phyloP scores from a whole-genome alignment of 305 asterid species.

The Fraxinus dipetala region DNA sequence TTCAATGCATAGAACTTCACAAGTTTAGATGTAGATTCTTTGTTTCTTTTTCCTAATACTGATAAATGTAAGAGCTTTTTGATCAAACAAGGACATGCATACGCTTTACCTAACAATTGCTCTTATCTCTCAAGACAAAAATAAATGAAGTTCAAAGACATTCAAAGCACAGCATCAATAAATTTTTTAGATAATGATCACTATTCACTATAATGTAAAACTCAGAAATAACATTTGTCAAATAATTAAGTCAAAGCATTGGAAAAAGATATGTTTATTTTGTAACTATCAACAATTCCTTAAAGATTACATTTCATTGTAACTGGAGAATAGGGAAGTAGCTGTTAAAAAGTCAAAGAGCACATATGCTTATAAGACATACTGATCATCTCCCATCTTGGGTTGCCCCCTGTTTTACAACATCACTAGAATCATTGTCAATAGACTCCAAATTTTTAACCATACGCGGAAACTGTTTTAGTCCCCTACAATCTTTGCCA shows the following conservation, averaged over 20 bases:
- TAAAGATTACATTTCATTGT: background rate
- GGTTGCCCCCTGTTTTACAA: background rate
- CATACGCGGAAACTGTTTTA: constrained; percentile 3
- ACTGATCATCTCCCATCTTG: background rate
- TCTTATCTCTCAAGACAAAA: background rate
- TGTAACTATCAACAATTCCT: background rate
- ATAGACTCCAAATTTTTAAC: background rate
- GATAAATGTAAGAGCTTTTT: background rate
- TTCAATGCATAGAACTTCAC: background rate
- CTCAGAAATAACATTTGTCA: background rate
- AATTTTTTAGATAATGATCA: too few relatives aligned
- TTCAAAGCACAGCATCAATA: background rate
- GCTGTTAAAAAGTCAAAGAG: background rate
- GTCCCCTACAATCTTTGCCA: constrained; percentile 8
- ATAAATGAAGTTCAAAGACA: background rate
- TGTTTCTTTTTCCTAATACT: background rate
- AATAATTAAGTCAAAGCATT: background rate
- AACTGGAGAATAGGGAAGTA: background rate
- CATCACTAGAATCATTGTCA: background rate
- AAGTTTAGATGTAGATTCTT: background rate
- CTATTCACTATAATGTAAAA: background rate
- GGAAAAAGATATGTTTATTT: background rate
- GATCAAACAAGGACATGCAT: background rate
- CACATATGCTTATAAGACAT: background rate
- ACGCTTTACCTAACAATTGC: background rate